Base-by-base conservation (phyloP, 2,329 filamentous ascomycete genomes). In the Aspergillus sclerotialis region DNA sequence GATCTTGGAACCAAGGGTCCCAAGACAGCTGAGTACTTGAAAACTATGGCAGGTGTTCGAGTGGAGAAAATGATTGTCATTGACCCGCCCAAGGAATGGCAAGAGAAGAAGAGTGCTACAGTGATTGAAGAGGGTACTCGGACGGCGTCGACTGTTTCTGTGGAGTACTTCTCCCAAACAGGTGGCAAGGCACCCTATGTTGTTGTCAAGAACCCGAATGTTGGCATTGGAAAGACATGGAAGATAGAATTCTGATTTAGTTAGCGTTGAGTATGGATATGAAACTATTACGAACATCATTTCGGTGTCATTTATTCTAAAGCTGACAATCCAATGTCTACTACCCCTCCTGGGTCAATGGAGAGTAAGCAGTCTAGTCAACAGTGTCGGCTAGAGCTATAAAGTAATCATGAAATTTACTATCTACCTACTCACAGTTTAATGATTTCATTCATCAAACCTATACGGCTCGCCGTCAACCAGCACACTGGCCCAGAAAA, bases 61-160 rank as follows among this genome's bases (percentile, higher is more conserved):
- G 78, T 96, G 1, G 88, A 94, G 67, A 88, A 83, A 64, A 75
- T 96, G 36, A 70, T 96, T 30, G 51, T 98, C 31, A 78, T 96
- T 13, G 86, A 85, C 28, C 86, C 85, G 3, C 84, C 87, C 1
- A 68, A 72, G 21, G 63, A 67, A 13, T 94, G 88, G 89, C 74
- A 74, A 42, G 67, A 65, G 31, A 82, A 77, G 66, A 69, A 63
- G 43, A 72, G 69, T 44, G 80, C 80, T 1, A 56, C 52, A 5
- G 56, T 70, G 18, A 54, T 56, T 7, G 63, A 73, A 59, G 50
- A 72, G 75, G 55, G 58, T n/a, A 48, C 55, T 11, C 60, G 60
- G 37, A 39, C 50, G n/a, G 56, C 48, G 12, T 63, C 56, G 40
- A 65, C 73, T 55, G 73, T 72, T 3, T 72, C 74, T 9, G 64